Base-by-base conservation (phyloP, 108 stramenopile genomes). In the Chaetoceros tenuissimus region DNA sequence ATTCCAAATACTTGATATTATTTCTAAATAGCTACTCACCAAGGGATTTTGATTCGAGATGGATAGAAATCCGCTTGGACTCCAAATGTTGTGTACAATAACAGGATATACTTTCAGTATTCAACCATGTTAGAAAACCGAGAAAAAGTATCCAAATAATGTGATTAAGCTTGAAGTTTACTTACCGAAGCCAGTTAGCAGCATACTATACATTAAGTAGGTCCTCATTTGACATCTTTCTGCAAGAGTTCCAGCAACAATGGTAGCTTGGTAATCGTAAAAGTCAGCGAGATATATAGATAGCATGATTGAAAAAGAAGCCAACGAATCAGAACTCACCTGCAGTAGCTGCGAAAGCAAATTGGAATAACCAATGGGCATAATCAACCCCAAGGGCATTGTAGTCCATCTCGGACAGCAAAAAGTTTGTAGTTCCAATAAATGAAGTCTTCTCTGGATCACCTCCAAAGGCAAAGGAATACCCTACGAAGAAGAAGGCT, bases 381-480 rank as follows among this genome's bases (percentile, higher is more conserved):
- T 1, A 53, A 51, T 22, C 28, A 3, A 28, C 31, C 8, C 10
- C 79, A 87, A 55, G 77, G 79, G 22, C 69, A 64, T 63, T 23
- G 31, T 60, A 29, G 23, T 69, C 65, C 13, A 66, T 28, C 3
- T 69, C 77, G 10, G 65, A 48, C 19, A 69, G 28, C 10, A 80
- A 77, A 57, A 85, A 89, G 43, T 65, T 64, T 16, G 31, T 53
- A 16, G 51, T 57, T 1, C 89, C 89, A 59, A 91, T 75, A 61
- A 91, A 88, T 25, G 3, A 63, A 62, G 18, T 71, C 69, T 29
- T 52, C 66, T 73, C 68, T 49, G 57, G 53, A 18, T 61, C 56
- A 24, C 87, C 86, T 28, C 74, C 84, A 59, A 80, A 84, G 1
- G 91, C 84, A 55, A 93, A 82, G 3, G 84, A 87, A 44, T 83